Conservation (phyloP, 2,329 filamentous ascomycete genomes). For the Claviceps pusilla region DNA sequence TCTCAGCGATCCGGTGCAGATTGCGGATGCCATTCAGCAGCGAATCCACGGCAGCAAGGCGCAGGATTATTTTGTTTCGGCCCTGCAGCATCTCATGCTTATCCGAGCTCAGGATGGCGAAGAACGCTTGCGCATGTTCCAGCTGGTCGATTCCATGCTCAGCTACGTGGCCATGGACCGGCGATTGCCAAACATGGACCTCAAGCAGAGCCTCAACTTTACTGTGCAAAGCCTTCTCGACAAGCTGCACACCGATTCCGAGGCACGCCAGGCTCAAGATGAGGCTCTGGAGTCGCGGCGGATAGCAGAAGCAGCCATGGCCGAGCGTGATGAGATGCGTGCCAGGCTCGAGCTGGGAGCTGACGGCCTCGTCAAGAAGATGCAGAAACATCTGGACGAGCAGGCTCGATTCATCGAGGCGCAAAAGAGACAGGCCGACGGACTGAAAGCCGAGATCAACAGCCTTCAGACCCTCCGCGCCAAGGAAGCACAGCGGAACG, state of each 20-base stretch:
- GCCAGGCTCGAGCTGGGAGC: slow-evolving; percentile 80
- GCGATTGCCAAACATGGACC: slow-evolving; percentile 85
- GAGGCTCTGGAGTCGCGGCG: slow-evolving; percentile 81
- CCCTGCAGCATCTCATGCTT: slow-evolving; percentile 84
- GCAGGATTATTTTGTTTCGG: slow-evolving; percentile 90
- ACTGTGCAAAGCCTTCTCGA: slow-evolving; percentile 91
- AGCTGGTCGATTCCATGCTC: slow-evolving; percentile 95
- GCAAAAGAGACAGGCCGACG: slow-evolving; percentile 70
- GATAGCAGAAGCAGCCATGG: slow-evolving; percentile 88
- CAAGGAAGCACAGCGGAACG: slow-evolving; percentile 85
- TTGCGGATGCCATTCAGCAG: slow-evolving; percentile 81
- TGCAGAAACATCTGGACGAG: slow-evolving; percentile 89
- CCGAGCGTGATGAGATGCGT: slow-evolving; percentile 89
- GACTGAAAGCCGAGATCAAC: slow-evolving; percentile 76
- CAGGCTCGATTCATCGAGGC: slow-evolving; percentile 83
- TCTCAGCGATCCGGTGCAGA: slow-evolving; percentile 81
- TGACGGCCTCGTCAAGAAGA: slow-evolving; percentile 79
- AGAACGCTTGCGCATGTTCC: slow-evolving; percentile 87
- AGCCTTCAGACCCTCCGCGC: slow-evolving; percentile 73
- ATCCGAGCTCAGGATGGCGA: slow-evolving; percentile 86
- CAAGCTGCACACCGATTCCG: slow-evolving; percentile 90
- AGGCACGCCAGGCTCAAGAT: slow-evolving; percentile 82
- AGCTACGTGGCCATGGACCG: slow-evolving; percentile 98
- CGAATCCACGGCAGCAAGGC: slow-evolving; percentile 71
- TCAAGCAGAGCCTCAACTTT: slow-evolving; percentile 95